phyloP scores from a whole-genome alignment of 148 eudicot species.

The Cornus kousa region DNA sequence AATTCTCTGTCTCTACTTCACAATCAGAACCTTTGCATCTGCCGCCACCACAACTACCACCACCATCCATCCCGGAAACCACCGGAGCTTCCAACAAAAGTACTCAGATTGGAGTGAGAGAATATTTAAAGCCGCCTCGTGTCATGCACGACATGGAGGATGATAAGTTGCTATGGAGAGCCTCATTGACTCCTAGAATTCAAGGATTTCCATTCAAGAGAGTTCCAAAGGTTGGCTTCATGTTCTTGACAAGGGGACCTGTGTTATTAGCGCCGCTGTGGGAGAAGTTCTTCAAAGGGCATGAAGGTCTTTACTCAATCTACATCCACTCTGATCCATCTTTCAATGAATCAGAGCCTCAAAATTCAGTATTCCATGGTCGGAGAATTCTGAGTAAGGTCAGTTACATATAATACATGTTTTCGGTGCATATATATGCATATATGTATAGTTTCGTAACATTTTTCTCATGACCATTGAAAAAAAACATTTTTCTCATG shows the following conservation, averaged over 20 bases:
- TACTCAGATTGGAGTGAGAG: neutral
- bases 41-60: neutral
- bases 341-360: conserved; percentile 26
- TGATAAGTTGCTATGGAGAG: too few relatives aligned
- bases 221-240: too few relatives aligned
- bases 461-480: too few relatives aligned
- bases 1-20: conserved; percentile 17
- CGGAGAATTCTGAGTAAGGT: conserved; percentile 78
- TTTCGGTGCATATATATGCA: too few relatives aligned
- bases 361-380: conserved; percentile 48
- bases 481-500: too few relatives aligned
- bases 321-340: conserved; percentile 56
- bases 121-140: neutral
- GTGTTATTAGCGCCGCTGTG: conserved; percentile 44
- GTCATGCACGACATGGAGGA: conserved; percentile 31
- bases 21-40: neutral
- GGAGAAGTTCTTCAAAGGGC: conserved; percentile 73
- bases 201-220: too few relatives aligned
- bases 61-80: neutral
- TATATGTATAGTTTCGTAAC: too few relatives aligned
- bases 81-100: neutral
- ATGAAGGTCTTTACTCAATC: conserved; percentile 54
- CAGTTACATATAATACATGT: conserved; percentile 6
- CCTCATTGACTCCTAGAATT: too few relatives aligned
- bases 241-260: too few relatives aligned